These are phyloP conservation scores for Blastocystis sp. DNA, from an alignment of 352 stramenopile genomes.

Conservation along the genomic window DNA sequence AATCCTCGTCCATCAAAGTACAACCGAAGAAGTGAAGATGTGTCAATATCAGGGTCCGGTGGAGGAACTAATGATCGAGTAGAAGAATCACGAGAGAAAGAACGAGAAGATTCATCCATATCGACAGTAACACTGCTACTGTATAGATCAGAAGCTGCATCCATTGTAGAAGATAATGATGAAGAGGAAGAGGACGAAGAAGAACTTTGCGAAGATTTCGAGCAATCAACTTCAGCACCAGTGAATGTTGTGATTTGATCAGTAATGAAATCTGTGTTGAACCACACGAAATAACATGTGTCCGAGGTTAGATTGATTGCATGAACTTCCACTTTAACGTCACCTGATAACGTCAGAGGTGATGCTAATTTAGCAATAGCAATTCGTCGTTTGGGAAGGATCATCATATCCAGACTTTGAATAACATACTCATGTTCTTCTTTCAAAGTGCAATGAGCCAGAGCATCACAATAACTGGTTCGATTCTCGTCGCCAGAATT, in stretches of 20 bases:
- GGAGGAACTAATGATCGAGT: not conserved
- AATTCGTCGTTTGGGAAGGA: not conserved
- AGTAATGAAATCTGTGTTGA: conserved; percentile 53
- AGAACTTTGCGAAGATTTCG: not conserved
- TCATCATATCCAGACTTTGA: not conserved
- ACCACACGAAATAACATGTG: conserved; percentile 33
- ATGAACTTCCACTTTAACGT: conserved; percentile 18
- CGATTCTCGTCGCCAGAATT: not conserved
- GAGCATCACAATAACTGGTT: conserved; percentile 17
- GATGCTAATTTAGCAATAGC: not conserved
- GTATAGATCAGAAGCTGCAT: not conserved
- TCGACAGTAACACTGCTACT: not conserved
- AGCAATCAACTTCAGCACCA: conserved; percentile 23
- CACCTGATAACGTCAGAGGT: not conserved
- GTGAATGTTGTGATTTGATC: conserved; percentile 11
- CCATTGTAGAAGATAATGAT: not conserved
- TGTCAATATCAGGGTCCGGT: not conserved
- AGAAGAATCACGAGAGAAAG: not conserved
- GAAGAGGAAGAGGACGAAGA: not conserved
- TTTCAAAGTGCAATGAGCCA: conserved; percentile 8
- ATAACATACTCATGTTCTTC: conserved; percentile 11
- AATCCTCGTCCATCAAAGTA: not conserved
- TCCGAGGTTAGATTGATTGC: not conserved
- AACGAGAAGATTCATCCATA: not conserved
- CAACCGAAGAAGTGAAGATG: not conserved